These are phyloP conservation scores for Allantophomopsis cytisporea DNA, from an alignment of 2,329 filamentous ascomycete species.

Conservation along the genomic window DNA sequence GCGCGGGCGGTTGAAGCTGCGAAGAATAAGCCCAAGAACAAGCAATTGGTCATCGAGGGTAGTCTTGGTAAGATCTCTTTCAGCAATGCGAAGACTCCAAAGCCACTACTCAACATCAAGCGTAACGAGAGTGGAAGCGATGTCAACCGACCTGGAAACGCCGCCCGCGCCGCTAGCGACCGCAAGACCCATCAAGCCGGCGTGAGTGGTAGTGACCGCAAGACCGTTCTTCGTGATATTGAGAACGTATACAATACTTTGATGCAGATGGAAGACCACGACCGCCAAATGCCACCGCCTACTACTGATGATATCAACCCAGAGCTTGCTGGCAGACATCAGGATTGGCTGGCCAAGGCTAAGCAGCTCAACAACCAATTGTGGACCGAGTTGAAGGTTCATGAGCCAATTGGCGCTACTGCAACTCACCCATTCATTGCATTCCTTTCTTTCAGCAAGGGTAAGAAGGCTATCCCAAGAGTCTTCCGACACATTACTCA, in stretches of 20 bases:
- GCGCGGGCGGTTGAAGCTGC: conserved; percentile 93
- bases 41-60: conserved; percentile 90
- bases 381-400: conserved; percentile 81
- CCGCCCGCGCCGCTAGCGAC: conserved; percentile 22
- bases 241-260: conserved; percentile 78
- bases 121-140: conserved; percentile 58
- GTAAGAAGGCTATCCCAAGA: conserved; percentile 88
- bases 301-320: conserved; percentile 47
- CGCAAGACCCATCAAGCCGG: conserved; percentile 27
- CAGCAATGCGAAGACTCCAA: conserved; percentile 95
- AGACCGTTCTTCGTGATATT: conserved; percentile 72
- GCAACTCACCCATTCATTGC: conserved; percentile 88
- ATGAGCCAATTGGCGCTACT: conserved; percentile 73
- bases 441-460: conserved; percentile 87
- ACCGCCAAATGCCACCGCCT: conserved; percentile 62
- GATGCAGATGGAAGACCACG: conserved; percentile 91
- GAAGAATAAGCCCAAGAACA: conserved; percentile 95
- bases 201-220: conserved; percentile 59
- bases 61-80: conserved; percentile 97
- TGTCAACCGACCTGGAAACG: conserved; percentile 33
- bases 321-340: conserved; percentile 58
- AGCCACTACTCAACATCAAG: conserved; percentile 91
- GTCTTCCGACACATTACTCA: conserved; percentile 89
- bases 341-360: conserved; percentile 65
- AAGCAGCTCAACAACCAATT: conserved; percentile 64